phyloP scores from a whole-genome alignment of 192 early-diverging fungal genomes.

The Backusella westeae region DNA sequence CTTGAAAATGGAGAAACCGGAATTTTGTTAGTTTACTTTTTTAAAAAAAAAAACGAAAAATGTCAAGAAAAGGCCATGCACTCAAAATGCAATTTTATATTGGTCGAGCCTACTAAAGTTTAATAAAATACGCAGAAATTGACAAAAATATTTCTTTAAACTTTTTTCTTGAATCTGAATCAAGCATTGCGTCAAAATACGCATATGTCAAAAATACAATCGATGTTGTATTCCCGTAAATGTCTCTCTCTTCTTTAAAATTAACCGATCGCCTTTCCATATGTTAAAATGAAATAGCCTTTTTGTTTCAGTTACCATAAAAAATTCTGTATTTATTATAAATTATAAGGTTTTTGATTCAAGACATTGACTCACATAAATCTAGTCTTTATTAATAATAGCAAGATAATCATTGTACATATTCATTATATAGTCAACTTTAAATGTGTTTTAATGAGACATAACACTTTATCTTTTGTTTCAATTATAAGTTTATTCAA shows the following conservation, averaged over 20 bases:
- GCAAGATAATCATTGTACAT: neutral
- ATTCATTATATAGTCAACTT: too few relatives aligned
- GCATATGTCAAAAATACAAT: neutral
- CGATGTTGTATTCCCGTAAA: neutral
- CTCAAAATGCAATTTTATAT: too few relatives aligned
- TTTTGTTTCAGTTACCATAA: neutral
- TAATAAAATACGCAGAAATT: neutral
- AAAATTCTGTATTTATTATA: neutral
- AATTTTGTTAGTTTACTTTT: neutral
- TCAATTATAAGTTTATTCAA: neutral
- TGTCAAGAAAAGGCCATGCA: neutral
- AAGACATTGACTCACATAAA: too few relatives aligned
- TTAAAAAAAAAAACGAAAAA: too few relatives aligned
- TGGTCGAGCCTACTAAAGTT: neutral
- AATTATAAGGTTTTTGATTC: neutral
- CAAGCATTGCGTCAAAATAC: neutral
- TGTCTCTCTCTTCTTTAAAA: too few relatives aligned
- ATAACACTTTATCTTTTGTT: neutral
- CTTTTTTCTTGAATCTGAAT: neutral
- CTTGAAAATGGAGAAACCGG: neutral
- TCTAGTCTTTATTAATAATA: too few relatives aligned
- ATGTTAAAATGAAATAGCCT: slow-evolving; percentile 2
- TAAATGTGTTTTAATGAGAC: neutral
- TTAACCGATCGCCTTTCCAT: neutral
- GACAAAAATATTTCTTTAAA: neutral